phyloP scores from a whole-genome alignment of 306 rosid species.

The Heteromeles arbutifolia region DNA sequence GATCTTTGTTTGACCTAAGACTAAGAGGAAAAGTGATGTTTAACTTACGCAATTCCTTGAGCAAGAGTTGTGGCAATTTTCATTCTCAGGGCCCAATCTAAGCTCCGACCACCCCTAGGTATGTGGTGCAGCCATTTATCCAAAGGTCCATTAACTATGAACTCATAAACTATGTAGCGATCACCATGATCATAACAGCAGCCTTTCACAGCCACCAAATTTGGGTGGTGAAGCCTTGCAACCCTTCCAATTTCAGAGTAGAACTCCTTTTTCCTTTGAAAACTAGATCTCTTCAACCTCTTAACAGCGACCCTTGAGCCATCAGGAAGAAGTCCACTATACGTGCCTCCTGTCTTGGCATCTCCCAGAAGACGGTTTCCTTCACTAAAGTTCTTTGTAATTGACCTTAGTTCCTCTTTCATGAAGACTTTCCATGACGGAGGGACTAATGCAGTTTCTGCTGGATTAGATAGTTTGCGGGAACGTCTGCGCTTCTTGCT shows the following conservation, averaged over 20 bases:
- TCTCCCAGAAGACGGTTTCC: constrained; percentile 93
- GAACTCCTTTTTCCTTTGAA: constrained; percentile 92
- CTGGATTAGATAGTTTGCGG: constrained; percentile 64
- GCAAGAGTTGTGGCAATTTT: constrained; percentile 88
- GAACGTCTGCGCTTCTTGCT: constrained; percentile 87
- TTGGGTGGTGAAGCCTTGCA: constrained; percentile 89
- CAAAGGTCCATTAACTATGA: constrained; percentile 84
- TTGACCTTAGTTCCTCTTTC: constrained; percentile 81
- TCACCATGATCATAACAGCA: constrained; percentile 98
- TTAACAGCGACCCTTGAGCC: constrained; percentile 91
- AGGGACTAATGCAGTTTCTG: constrained; percentile 53
- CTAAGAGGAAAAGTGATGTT: constrained; percentile 1
- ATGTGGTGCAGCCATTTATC: constrained; percentile 97
- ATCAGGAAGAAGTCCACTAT: constrained; percentile 78
- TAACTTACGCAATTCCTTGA: constrained; percentile 96
- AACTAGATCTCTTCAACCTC: constrained; percentile 84
- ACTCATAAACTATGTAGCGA: constrained; percentile 91
- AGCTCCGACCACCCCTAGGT: constrained; percentile 92
- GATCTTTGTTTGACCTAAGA: neutral
- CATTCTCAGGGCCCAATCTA: constrained; percentile 95
- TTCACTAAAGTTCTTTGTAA: constrained; percentile 95
- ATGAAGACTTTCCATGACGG: constrained; percentile 91
- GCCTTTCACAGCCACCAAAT: constrained; percentile 90
- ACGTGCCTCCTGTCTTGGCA: constrained; percentile 90
- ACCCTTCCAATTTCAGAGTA: constrained; percentile 88